Conservation (phyloP, 768 basidiomycete species). For the Mycena filopes region DNA sequence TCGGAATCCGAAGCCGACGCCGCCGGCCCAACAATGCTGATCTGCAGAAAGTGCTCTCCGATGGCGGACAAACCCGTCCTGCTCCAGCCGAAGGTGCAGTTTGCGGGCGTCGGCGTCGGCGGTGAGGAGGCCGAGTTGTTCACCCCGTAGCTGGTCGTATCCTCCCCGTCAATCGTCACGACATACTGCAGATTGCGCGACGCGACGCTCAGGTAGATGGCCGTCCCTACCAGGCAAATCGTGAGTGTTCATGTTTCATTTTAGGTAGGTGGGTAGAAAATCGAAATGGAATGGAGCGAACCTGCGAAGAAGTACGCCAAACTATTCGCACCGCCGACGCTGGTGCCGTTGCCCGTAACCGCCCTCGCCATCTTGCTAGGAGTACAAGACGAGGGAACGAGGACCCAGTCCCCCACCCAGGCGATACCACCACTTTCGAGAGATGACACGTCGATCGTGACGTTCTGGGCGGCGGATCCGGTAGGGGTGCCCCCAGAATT, state of each 20-base stretch:
- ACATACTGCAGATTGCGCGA: conserved; percentile 7
- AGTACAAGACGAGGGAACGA: conserved; percentile 1
- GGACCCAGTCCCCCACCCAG: conserved; percentile 6
- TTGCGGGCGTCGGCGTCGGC: neutral
- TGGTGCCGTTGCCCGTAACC: neutral
- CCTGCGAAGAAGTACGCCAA: conserved; percentile 10
- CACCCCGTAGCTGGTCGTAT: too few relatives aligned
- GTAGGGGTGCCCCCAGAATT: neutral
- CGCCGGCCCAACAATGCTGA: neutral
- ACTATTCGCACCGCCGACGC: neutral
- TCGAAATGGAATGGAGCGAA: neutral
- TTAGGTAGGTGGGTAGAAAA: too few relatives aligned
- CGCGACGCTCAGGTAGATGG: conserved; percentile 9
- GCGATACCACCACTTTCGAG: neutral
- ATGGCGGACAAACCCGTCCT: neutral
- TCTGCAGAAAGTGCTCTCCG: neutral
- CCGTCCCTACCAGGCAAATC: neutral
- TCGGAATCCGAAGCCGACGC: neutral
- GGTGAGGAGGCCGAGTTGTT: neutral
- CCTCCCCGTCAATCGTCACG: neutral
- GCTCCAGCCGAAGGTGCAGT: conserved; percentile 20
- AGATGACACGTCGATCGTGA: neutral
- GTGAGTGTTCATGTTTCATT: neutral
- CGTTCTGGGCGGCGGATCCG: neutral
- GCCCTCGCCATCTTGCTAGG: neutral